Evolutionary conservation across 345 rosid genomes (phyloP).

Genomic region (Populus deltoides): DNA sequence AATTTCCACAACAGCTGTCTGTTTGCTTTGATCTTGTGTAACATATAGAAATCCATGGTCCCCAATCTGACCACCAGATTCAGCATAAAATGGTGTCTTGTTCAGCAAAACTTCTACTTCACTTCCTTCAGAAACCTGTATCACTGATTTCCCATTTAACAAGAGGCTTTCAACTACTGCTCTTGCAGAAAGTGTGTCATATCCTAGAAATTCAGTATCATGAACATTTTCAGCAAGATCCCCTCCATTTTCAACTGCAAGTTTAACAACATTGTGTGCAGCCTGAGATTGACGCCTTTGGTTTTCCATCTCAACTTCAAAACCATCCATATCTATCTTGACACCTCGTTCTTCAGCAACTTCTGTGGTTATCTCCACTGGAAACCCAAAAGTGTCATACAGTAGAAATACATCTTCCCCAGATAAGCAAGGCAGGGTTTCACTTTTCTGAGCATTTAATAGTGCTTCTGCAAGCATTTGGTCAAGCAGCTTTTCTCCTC

Average conservation of each 20-base stretch:
- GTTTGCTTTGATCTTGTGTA: slow-evolving; percentile 42
- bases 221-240: slow-evolving; percentile 46
- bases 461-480: slow-evolving; percentile 64
- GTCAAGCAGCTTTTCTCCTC: slow-evolving; percentile 86
- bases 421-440: slow-evolving; percentile 48
- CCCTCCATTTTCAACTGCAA: slow-evolving; percentile 57
- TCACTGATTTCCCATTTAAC: slow-evolving; percentile 76
- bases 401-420: slow-evolving; percentile 86
- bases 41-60: slow-evolving; percentile 74
- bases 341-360: slow-evolving; percentile 76
- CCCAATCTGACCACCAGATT: slow-evolving; percentile 94
- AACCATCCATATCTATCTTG: slow-evolving; percentile 64
- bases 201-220: slow-evolving; percentile 82
- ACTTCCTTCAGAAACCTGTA: slow-evolving; percentile 75
- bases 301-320: slow-evolving; percentile 77
- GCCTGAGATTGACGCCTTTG: slow-evolving; percentile 88
- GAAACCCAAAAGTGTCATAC: slow-evolving; percentile 85
- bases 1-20: slow-evolving; percentile 68
- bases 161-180: slow-evolving; percentile 72
- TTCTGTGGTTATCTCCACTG: slow-evolving; percentile 85
- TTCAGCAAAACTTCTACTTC: slow-evolving; percentile 81
- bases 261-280: slow-evolving; percentile 81
- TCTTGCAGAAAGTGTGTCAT: slow-evolving; percentile 63
- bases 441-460: slow-evolving; percentile 37
- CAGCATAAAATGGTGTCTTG: slow-evolving; percentile 93